Evolutionary conservation across 2,329 filamentous ascomycete genomes (phyloP).

Genomic region (Tolypocladium ovalisporum): DNA sequence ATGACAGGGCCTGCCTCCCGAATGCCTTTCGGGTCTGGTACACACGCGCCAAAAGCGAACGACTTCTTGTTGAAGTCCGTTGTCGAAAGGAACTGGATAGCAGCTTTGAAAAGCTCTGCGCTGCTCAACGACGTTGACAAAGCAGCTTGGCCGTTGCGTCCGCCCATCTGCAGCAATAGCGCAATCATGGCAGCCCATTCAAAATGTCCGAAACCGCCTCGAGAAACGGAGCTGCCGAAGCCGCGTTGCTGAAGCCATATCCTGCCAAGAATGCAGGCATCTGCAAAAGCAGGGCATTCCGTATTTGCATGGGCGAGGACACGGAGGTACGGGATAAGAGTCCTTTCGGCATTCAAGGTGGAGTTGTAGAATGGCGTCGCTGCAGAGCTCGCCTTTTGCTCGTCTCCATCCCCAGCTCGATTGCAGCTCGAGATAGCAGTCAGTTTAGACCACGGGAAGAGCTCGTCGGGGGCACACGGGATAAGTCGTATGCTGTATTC

Average conservation of each 20-base stretch:
- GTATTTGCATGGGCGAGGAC: constrained; percentile 59
- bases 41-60: constrained; percentile 34
- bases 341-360: constrained; percentile 66
- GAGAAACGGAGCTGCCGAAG: constrained; percentile 55
- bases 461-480: constrained; percentile 55
- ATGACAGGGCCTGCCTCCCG: constrained; percentile 52
- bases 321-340: constrained; percentile 64
- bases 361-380: constrained; percentile 84
- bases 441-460: constrained; percentile 65
- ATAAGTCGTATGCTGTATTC: constrained; percentile 63
- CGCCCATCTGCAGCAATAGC: constrained; percentile 68
- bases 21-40: constrained; percentile 20
- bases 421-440: constrained; percentile 60
- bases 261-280: constrained; percentile 77
- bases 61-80: constrained; percentile 62
- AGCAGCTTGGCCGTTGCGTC: constrained; percentile 56
- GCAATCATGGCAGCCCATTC: constrained; percentile 81
- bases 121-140: constrained; percentile 75
- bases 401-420: constrained; percentile 38
- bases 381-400: constrained; percentile 27
- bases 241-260: constrained; percentile 86
- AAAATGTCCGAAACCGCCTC: constrained; percentile 84
- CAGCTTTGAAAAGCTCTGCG: constrained; percentile 90
- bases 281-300: constrained; percentile 61
- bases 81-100: constrained; percentile 73